Percentiles rank a stretch among this genome's conserved stretches.
These are phyloP conservation scores for Astrocystis sublimbata DNA, from an alignment of 495 filamentous ascomycete genomes.

Conservation along the genomic window DNA sequence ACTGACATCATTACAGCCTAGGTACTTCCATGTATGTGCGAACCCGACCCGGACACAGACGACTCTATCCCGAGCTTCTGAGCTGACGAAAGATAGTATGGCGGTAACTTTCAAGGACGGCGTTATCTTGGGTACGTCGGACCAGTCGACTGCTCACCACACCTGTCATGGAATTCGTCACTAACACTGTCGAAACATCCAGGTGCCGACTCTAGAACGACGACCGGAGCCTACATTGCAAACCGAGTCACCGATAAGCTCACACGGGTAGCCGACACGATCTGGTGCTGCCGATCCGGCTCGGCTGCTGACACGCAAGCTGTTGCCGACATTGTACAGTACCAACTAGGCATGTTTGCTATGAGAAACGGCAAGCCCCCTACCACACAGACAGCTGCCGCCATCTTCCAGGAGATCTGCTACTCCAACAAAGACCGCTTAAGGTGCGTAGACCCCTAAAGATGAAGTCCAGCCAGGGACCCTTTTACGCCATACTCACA, in stretches of 20 bases:
- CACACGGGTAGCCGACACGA: constrained; percentile 96
- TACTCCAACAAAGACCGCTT: constrained; percentile 95
- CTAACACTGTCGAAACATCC: constrained; percentile 21
- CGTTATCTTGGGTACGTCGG: constrained; percentile 76
- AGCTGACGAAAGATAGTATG: constrained; percentile 58
- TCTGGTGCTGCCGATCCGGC: constrained; percentile 97
- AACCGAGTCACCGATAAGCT: constrained; percentile 99
- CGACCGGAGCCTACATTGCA: constrained; percentile 98
- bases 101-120: constrained; percentile 97
- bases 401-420: constrained; percentile 95
- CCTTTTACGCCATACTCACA: constrained; percentile 27
- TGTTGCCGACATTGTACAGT: constrained; percentile 95
- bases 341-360: constrained; percentile 90
- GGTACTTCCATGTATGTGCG: constrained; percentile 92
- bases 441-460: constrained; percentile 52
- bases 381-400: constrained; percentile 89
- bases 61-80: constrained; percentile 21
- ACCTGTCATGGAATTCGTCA: not conserved
- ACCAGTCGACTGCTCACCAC: not conserved
- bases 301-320: constrained; percentile 98
- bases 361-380: constrained; percentile 84
- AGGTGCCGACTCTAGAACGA: constrained; percentile 95
- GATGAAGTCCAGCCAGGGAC: not conserved
- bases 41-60: constrained; percentile 13
- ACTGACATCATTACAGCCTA: constrained; percentile 60